phyloP scores from a whole-genome alignment of 2,329 filamentous ascomycete species.

The Aurifilum marmelostoma region DNA sequence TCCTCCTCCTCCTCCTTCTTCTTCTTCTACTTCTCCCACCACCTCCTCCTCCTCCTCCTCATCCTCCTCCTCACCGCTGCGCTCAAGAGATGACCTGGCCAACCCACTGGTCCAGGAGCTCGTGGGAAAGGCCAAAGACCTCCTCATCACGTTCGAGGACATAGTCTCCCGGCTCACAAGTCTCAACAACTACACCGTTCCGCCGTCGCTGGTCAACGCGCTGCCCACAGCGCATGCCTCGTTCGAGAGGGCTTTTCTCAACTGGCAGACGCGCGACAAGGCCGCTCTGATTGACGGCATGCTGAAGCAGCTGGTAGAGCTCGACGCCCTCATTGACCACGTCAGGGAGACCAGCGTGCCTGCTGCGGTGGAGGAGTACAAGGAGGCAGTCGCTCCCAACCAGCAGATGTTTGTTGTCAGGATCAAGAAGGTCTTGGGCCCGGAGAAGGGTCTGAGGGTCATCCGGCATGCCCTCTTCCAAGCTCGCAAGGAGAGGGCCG shows the following conservation, averaged over 20 bases:
- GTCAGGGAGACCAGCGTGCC: constrained; percentile 78
- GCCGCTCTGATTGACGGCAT: constrained; percentile 79
- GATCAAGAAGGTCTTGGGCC: constrained; percentile 77
- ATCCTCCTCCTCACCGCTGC: constrained; percentile 40
- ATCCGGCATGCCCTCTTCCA: constrained; percentile 69
- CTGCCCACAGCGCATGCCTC: constrained; percentile 72
- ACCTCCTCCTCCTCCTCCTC: no score
- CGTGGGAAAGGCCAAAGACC: constrained; percentile 75
- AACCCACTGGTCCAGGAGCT: constrained; percentile 71
- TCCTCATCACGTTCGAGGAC: constrained; percentile 78
- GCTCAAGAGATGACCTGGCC: constrained; percentile 56
- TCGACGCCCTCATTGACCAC: constrained; percentile 82
- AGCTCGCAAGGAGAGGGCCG: constrained; percentile 60
- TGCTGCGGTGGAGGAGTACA: constrained; percentile 75
- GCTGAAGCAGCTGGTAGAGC: constrained; percentile 83
- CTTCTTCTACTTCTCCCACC: no score
- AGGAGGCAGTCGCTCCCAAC: constrained; percentile 78
- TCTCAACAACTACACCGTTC: constrained; percentile 69
- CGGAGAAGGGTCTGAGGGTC: constrained; percentile 71
- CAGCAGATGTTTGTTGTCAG: constrained; percentile 78
- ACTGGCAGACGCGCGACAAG: constrained; percentile 82
- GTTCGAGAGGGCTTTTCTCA: constrained; percentile 78
- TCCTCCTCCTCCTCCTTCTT: constrained; percentile 4
- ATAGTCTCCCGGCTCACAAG: constrained; percentile 67
- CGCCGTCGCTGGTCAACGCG: constrained; percentile 62